Evolutionary conservation across 108 stramenopile species (phyloP).

Genomic region (Fragilariopsis cylindrus): DNA sequence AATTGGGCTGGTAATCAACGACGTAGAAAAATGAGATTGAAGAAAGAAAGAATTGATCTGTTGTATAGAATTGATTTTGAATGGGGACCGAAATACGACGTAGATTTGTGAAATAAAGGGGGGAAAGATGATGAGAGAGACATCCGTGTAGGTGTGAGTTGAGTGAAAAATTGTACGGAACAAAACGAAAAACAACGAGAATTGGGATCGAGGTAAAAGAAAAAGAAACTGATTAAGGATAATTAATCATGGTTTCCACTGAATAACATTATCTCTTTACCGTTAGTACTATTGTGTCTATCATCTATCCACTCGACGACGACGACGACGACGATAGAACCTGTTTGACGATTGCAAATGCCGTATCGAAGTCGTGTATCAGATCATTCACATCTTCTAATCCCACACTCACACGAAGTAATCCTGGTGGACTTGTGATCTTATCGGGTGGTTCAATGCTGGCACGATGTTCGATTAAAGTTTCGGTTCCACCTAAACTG

Average conservation of each 20-base stretch:
- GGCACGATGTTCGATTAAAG: constrained; percentile 90
- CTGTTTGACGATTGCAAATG: constrained; percentile 49
- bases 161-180: no score
- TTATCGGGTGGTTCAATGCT: constrained; percentile 87
- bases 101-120: no score
- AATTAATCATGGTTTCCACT: constrained; percentile 9
- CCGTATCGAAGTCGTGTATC: constrained; percentile 70
- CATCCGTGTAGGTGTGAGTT: no score
- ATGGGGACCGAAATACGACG: no score
- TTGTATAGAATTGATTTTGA: no score
- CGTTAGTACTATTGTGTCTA: neutral
- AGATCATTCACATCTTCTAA: constrained; percentile 86
- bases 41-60: no score
- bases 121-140: no score
- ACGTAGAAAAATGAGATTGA: no score
- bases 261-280: neutral
- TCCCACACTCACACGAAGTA: constrained; percentile 90
- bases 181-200: constrained; percentile 67
- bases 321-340: constrained; percentile 9
- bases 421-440: constrained; percentile 70
- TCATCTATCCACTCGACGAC: no score
- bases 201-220: constrained; percentile 52
- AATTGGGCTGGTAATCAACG: no score
- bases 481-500: constrained; percentile 96
- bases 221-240: constrained; percentile 55